A percentile compares a stretch with the other conserved stretches of the same genome.
Evolutionary conservation across 1,284 basidiomycete genomes (phyloP).

Genomic region (Heimioporus retisporus): DNA sequence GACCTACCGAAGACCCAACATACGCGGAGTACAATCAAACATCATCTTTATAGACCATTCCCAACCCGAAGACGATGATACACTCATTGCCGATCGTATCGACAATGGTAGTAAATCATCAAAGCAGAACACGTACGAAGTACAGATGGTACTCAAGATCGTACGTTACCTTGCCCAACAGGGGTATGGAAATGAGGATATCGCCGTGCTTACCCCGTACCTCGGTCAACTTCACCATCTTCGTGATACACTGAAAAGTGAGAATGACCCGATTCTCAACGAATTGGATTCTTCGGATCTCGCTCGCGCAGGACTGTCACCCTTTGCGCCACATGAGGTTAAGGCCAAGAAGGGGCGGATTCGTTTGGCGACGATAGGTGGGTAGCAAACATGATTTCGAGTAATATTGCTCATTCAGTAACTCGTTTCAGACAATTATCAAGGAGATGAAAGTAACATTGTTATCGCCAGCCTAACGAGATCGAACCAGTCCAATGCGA

Average conservation of each 20-base stretch:
- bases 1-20: conserved; percentile 57
- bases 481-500: conserved; percentile 62
- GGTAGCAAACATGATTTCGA: conserved; percentile 4
- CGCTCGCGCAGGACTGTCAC: neutral
- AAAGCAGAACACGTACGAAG: conserved; percentile 68
- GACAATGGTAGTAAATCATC: conserved; percentile 60
- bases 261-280: conserved; percentile 67
- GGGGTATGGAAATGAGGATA: conserved; percentile 65
- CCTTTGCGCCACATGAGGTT: accelerated
- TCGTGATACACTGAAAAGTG: conserved; percentile 52
- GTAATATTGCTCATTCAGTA: too few relatives aligned
- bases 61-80: conserved; percentile 61
- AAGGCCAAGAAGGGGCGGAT: conserved; percentile 40
- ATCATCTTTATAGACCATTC: conserved; percentile 68
- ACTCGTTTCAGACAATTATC: conserved; percentile 61
- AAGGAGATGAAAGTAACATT: conserved; percentile 76
- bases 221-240: conserved; percentile 68
- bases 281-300: conserved; percentile 62
- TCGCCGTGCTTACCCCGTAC: conserved; percentile 75
- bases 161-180: conserved; percentile 71
- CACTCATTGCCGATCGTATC: conserved; percentile 49
- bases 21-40: conserved; percentile 64
- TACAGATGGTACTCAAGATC: conserved; percentile 69
- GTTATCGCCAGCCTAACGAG: conserved; percentile 68
- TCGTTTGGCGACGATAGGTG: conserved; percentile 70